Base-by-base conservation (phyloP, 2,329 filamentous ascomycete genomes). In the Sphaerulina populicola region DNA sequence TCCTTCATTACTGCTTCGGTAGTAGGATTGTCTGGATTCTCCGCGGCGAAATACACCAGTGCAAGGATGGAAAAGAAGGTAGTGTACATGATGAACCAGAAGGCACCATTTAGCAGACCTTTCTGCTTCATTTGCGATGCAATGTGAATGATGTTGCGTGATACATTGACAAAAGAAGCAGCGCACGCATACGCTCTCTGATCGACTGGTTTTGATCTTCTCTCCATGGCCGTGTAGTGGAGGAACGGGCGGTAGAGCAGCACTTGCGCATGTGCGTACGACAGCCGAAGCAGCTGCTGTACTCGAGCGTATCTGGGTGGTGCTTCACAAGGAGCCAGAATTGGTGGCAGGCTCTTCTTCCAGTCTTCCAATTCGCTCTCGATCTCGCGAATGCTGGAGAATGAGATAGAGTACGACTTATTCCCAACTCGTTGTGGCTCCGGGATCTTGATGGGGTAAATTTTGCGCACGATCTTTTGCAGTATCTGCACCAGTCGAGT, bases 21-120 rank as follows among this genome's bases (percentile, higher is more conserved):
- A 1, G 83, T 85, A 3, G 78, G 72, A 62, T 85, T 88, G 54
- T 86, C 81, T 1, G 85, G 85, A 57, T 91, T 91, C 65, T 91
- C 87, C 11, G 88, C 73, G 0, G 86, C 84, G 63, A 86, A 91
- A 63, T 88, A 93, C 1, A 91, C 75, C 41, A 93, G 73, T 0
- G 87, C 87, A 30, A 93, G 72, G 30, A 91, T 85, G 11, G 85
- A 83, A 64, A 89, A 90, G 69, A 88, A 90, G 12, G 86, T 85
- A 2, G 86, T 88, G 64, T 88, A 91, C 64, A 91, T 80, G 59
- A 86, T 85, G 64, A 91, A 91, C 87, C 87, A 93, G 67, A 88
- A 90, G 0, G 86, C 85, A 0, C 87, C 88, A 55, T 85, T 83
- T n/a, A 93, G 73, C 6, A 88, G 74, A 3, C 83, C 79, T 61